Percentiles rank a stretch among this genome's conserved stretches.
Evolutionary conservation across 768 basidiomycete species (phyloP).

Genomic region (Erythrobasidium yunnanense): DNA sequence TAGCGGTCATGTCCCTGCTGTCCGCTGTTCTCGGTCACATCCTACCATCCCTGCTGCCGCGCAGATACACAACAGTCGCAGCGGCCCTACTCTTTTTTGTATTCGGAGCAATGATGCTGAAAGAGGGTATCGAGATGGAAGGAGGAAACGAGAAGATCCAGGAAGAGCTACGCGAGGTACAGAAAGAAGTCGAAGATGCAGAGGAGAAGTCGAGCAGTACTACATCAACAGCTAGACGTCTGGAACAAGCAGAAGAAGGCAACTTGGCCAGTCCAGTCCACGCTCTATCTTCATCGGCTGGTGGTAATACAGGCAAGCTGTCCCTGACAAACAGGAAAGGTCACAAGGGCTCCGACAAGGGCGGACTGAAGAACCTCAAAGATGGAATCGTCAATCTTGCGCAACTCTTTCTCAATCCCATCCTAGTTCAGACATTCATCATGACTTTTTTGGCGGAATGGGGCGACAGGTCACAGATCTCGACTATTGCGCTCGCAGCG

Average conservation of each 20-base stretch:
- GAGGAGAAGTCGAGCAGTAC: slow-evolving; percentile 51
- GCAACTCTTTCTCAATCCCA: slow-evolving; percentile 59
- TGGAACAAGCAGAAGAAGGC: slow-evolving; percentile 70
- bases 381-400: slow-evolving; percentile 68
- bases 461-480: slow-evolving; percentile 95
- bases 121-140: slow-evolving; percentile 71
- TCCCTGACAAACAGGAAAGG: slow-evolving; percentile 40
- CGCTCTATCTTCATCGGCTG: slow-evolving; percentile 2
- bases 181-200: slow-evolving; percentile 75
- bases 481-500: slow-evolving; percentile 88
- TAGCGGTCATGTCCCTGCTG: slow-evolving; percentile 84
- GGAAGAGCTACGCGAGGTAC: slow-evolving; percentile 93
- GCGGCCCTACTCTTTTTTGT: slow-evolving; percentile 76
- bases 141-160: slow-evolving; percentile 64
- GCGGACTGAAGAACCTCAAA: slow-evolving; percentile 4
- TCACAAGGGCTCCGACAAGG: background rate
- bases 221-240: slow-evolving; percentile 40
- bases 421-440: slow-evolving; percentile 88
- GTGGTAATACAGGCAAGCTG: background rate
- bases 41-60: slow-evolving; percentile 71
- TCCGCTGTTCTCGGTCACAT: slow-evolving; percentile 88
- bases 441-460: slow-evolving; percentile 98
- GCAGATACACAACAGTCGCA: slow-evolving; percentile 55
- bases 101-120: slow-evolving; percentile 80
- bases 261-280: background rate